phyloP scores from a whole-genome alignment of 2,329 filamentous ascomycete species.

The Geosmithia flava region DNA sequence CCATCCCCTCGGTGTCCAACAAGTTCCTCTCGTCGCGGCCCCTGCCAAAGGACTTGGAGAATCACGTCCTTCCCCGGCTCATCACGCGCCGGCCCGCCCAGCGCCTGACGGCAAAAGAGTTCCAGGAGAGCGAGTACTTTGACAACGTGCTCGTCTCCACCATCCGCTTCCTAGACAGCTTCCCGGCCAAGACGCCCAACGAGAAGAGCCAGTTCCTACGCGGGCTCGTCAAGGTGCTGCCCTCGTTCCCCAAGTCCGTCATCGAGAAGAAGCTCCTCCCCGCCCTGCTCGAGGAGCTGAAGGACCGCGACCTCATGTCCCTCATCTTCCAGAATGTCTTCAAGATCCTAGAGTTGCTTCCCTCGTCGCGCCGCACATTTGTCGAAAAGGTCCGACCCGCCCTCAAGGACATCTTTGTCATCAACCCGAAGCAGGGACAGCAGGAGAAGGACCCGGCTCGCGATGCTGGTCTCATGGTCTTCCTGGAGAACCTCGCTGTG shows the following conservation, averaged over 20 bases:
- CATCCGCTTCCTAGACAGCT: conserved; percentile 82
- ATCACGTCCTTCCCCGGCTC: conserved; percentile 67
- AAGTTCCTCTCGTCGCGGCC: conserved; percentile 72
- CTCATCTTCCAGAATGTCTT: conserved; percentile 86
- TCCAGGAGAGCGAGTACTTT: conserved; percentile 92
- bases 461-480: conserved; percentile 83
- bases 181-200: conserved; percentile 81
- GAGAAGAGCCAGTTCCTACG: conserved; percentile 90
- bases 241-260: conserved; percentile 85
- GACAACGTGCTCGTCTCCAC: conserved; percentile 95
- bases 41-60: conserved; percentile 65
- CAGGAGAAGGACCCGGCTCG: conserved; percentile 70
- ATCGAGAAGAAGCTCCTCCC: conserved; percentile 91
- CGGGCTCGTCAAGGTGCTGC: conserved; percentile 73
- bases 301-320: conserved; percentile 77
- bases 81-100: conserved; percentile 82
- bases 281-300: conserved; percentile 81
- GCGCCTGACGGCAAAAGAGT: conserved; percentile 76
- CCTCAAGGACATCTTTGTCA: conserved; percentile 71
- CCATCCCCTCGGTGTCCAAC: conserved; percentile 67
- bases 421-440: conserved; percentile 38
- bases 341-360: conserved; percentile 70
- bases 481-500: conserved; percentile 70
- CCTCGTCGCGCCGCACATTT: conserved; percentile 66
- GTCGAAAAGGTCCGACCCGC: conserved; percentile 76